phyloP scores from a whole-genome alignment of 1,139 yeast genomes.

The Yamadazyma sp. region DNA sequence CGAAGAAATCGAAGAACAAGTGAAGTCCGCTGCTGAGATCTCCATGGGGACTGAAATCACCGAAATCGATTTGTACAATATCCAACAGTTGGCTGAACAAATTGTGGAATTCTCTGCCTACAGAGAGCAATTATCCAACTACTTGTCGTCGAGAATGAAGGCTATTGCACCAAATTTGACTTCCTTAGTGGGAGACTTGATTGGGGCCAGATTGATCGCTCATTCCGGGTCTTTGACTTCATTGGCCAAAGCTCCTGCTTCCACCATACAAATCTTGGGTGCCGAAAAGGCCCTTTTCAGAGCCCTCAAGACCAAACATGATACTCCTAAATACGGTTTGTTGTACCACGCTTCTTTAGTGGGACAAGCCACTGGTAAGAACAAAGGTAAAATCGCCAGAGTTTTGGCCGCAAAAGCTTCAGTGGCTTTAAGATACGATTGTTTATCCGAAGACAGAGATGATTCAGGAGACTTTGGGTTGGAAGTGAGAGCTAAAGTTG shows the following conservation, averaged over 20 bases:
- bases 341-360: constrained; percentile 96
- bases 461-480: constrained; percentile 94
- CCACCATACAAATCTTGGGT: constrained; percentile 96
- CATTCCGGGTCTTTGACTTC: constrained; percentile 98
- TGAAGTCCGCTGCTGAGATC: constrained; percentile 86
- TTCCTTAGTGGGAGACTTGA: constrained; percentile 95
- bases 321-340: constrained; percentile 97
- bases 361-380: constrained; percentile 94
- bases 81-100: constrained; percentile 88
- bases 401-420: constrained; percentile 99
- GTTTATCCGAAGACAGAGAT: constrained; percentile 94
- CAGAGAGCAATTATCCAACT: constrained; percentile 83
- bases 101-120: constrained; percentile 91
- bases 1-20: constrained; percentile 82
- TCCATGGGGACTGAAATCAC: constrained; percentile 99
- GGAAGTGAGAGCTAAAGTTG: constrained; percentile 90
- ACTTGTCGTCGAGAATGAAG: constrained; percentile 93
- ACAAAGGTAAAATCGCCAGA: constrained; percentile 98
- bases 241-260: constrained; percentile 96
- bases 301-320: constrained; percentile 97
- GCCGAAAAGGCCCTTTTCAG: constrained; percentile 99
- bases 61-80: constrained; percentile 89
- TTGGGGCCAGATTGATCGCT: constrained; percentile 96
- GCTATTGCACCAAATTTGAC: constrained; percentile 97
- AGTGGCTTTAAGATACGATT: constrained; percentile 93